Base-by-base conservation (phyloP, 257 asterid genomes). In the Salvia miltiorrhiza region DNA sequence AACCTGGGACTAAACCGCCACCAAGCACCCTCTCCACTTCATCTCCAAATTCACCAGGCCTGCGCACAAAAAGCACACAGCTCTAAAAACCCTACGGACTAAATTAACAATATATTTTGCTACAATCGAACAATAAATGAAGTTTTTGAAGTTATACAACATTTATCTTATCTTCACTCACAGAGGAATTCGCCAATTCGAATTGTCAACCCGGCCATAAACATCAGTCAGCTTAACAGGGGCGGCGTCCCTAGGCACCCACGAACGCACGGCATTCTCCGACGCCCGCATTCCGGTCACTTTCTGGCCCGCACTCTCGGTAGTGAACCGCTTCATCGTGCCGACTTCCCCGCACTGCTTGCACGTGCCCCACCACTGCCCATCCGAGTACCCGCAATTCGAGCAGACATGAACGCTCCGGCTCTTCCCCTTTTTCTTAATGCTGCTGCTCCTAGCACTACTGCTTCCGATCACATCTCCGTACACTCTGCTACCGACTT, bases 361-460 rank as follows among this genome's bases (percentile, higher is more conserved):
- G 77, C 99, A 93, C 60, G 79, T 77, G 63, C 99, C 99, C 99
- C 99, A 93, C 99, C 97, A 88, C 84, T 93, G 97, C 50, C 96
- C 97, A 56, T 81, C 90, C 0, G 93, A 84, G 63, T 90, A 67
- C 48, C 97, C 97, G 74, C 99, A 93, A 21, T 65, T 71, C 72
- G 83, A 83, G 76, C 99, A 93, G 13, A 93, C 99, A 77, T 80
- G 76, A 24, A 82, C 84, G 17, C 77, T 78, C 84, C 72, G 87
- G 43, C 60, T 74, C 83, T 86, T 93, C n/a, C 71, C 95, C 69
- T 84, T 87, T 85, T 63, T 83, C 80, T 73, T 87, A 1, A 73
- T 72, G 74, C 56, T 59, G 74, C 56, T 59, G 30, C 78, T 75
- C 67, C 85, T 58, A 30, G 52, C 79, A 30, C 79, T 70, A 24